Base-by-base conservation (phyloP, 2,329 filamentous ascomycete genomes). In the Leptographium lundbergii region DNA sequence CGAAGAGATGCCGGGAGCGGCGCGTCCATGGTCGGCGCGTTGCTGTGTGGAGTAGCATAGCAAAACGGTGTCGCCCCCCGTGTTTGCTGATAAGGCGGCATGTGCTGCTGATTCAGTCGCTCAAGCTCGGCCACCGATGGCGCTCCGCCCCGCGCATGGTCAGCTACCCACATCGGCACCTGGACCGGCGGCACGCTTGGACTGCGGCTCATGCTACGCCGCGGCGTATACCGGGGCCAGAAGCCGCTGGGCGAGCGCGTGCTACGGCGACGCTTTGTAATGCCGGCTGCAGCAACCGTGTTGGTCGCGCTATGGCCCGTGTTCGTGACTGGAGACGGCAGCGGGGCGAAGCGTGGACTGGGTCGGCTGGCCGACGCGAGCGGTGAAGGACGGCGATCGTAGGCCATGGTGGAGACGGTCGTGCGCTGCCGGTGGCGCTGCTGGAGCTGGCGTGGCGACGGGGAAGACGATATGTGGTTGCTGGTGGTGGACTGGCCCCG, bases 11-110 rank as follows among this genome's bases (percentile, higher is more conserved):
- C 53, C 24, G 63, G 62, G 3, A 65, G 65, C 9, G 73, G 71
- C 22, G 25, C 48, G 9, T 71, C 62, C 58, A 79, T 77, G 14
- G 74, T 69, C 0, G 81, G 76, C 4, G 76, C 80, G 61, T 84
- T 85, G 66, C 86, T 90, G 67, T 86, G 78, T 0, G 88, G 88
- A 0, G 88, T 91, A 3, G 86, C 86, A 66, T 91, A 91, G n/a
- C 83, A 84, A 63, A 84, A 84, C 0, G 85, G 86, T 0, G 79
- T 82, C 14, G 74, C 75, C 70, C 36, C 77, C 70, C 57, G 68
- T 66, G 65, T 69, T 64, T 69, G 69, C 10, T 29, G 54, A 3
- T 22, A 14, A 14, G 32, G 1, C 32, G 29, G 6, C 27, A 2
- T 13, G 19, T 56, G 54, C 24, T 22, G 22, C 36, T 24, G 52